Evolutionary conservation across 495 filamentous ascomycete genomes (phyloP), one percentile per base, ranked within the genome.

Genomic region (Neurospora sp.): DNA sequence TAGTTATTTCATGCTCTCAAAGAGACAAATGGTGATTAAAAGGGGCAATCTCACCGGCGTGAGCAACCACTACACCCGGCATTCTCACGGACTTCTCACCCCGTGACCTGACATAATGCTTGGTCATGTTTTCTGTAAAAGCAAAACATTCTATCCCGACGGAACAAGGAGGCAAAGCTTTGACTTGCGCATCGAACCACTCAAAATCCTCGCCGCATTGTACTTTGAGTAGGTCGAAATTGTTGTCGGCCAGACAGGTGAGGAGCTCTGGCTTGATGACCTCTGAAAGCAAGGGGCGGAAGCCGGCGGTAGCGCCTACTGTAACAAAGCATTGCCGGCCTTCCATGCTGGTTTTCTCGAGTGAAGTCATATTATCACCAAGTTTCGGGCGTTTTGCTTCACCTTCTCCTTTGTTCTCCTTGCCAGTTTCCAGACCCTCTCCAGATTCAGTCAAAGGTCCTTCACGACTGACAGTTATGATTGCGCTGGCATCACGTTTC

Each of bases 301-400:
- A 99, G 21, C 90, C 86, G 4, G 94, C 94, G 1, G 95, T 99
- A 3, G 96, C 96, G 69, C 96, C 96, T 39, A 96, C 89, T 0
- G 96, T 98, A 36, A 98, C 92, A 72, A 98, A 91, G 79, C 80
- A 81, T 6, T 54, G 70, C 2, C 77, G 78, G 38, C 59, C 48
- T 71, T 54, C 37, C 4, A 70, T 70, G 37, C 28, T 37, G 40
- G 10, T 42, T 31, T 38, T 1, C 48, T 28, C 48, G 13, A 59
- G 5, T 15, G 24, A 59, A 59, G 48, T 54, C 0, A 4, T 42
- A 43, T 70, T 36, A 62, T 69, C n/a, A 17, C 13, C 8, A 13
- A 28, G 59, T 15, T 73, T 73, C 15, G 21, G 59, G 39, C 72
- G 59, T 43, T 73, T 73, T 1, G 13, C n/a, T 39, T 70, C 39